These are phyloP conservation scores for Alternaria arbusti DNA, from an alignment of 2,329 filamentous ascomycete genomes.

Conservation along the genomic window DNA sequence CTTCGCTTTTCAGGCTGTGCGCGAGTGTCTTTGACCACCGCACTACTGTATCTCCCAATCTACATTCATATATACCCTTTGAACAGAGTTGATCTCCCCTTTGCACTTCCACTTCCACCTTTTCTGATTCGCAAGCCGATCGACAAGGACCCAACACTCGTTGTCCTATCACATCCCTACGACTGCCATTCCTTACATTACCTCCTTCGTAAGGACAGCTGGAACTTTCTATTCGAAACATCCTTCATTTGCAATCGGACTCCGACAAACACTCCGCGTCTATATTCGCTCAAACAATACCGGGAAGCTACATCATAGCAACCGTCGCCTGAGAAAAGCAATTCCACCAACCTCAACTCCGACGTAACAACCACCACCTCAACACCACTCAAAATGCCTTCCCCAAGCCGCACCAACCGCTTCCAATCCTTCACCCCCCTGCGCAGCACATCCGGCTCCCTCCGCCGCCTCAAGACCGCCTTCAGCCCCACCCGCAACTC, in stretches of 20 bases:
- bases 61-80: not conserved
- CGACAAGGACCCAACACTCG: slow-evolving; percentile 1
- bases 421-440: slow-evolving; percentile 46
- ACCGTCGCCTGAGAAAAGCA: not conserved
- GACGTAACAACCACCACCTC: not conserved
- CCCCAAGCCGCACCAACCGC: slow-evolving; percentile 45
- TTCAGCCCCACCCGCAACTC: slow-evolving; percentile 42
- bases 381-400: slow-evolving; percentile 32
- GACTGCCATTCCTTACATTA: not conserved
- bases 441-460: slow-evolving; percentile 36
- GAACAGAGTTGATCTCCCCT: slow-evolving; percentile 19
- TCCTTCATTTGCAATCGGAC: not conserved
- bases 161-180: not conserved
- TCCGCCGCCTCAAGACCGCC: slow-evolving; percentile 44
- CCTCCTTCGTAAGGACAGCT: not conserved
- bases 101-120: slow-evolving; percentile 3
- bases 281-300: not conserved
- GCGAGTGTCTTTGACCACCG: not conserved
- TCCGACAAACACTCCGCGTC: not conserved
- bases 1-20: slow-evolving; percentile 13
- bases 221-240: not conserved
- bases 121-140: slow-evolving; percentile 10
- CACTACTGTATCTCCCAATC: not conserved
- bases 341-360: slow-evolving; percentile 5
- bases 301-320: not conserved